A percentile compares a stretch with the other conserved stretches of the same genome.
Evolutionary conservation across 1,284 basidiomycete genomes (phyloP).

Genomic region (Pholiota adiposa): DNA sequence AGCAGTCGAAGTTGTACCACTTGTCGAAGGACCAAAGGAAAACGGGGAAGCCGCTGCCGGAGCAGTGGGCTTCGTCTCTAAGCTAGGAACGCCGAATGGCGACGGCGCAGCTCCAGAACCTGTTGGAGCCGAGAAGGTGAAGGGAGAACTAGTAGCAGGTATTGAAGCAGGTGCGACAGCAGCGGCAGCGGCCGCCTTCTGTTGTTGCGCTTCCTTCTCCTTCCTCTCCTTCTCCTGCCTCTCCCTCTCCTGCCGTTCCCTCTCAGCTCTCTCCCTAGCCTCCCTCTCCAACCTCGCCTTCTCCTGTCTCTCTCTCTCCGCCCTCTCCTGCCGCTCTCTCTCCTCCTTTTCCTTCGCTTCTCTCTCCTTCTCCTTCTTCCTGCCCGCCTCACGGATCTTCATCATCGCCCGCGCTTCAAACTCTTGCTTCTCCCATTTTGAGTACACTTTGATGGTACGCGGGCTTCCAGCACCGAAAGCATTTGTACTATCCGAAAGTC

Average conservation of each 20-base stretch:
- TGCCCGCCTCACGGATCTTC: slow-evolving; percentile 57
- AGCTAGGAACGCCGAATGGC: slow-evolving; percentile 10
- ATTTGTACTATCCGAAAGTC: slow-evolving; percentile 57
- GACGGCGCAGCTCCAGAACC: slow-evolving; percentile 12
- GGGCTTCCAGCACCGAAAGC: slow-evolving; percentile 44
- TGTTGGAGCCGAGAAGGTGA: slow-evolving; percentile 1
- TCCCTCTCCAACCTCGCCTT: slow-evolving; percentile 42
- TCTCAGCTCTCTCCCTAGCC: slow-evolving; percentile 43
- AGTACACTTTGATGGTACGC: slow-evolving; percentile 52
- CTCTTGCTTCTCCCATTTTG: slow-evolving; percentile 85
- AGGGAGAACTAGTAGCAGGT: slow-evolving; percentile 7
- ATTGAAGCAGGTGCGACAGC: slow-evolving; percentile 17
- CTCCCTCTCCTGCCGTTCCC: slow-evolving; percentile 41
- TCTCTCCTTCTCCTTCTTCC: slow-evolving; percentile 48
- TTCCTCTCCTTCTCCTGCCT: slow-evolving; percentile 43
- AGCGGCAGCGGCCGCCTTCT: slow-evolving; percentile 23
- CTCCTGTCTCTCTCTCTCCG: slow-evolving; percentile 43
- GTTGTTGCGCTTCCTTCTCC: slow-evolving; percentile 34
- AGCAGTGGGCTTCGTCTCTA: background rate
- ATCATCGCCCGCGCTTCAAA: slow-evolving; percentile 77
- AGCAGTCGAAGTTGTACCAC: background rate
- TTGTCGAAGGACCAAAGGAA: slow-evolving; percentile 19
- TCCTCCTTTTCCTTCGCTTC: slow-evolving; percentile 45
- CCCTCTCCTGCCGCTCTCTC: slow-evolving; percentile 42
- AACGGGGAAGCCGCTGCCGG: slow-evolving; percentile 16